Evolutionary conservation across 805 yeast species (phyloP).

Genomic region (Diddensiella transvaalensis): DNA sequence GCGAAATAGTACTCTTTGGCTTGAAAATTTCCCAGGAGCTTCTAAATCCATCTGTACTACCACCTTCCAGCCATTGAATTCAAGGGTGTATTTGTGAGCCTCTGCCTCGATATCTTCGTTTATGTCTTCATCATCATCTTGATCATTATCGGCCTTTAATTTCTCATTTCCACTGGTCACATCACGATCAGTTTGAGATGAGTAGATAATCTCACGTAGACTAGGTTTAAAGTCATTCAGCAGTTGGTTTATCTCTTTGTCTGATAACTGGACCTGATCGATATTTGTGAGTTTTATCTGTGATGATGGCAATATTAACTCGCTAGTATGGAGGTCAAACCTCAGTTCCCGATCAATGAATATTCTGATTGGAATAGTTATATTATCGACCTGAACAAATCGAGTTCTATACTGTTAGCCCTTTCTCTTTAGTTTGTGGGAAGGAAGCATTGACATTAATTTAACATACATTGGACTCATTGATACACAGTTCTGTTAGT

Average conservation of each 20-base stretch:
- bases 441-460: neutral
- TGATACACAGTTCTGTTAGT: neutral
- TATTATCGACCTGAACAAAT: slow-evolving; percentile 1
- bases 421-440: neutral
- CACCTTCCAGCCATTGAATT: slow-evolving; percentile 8
- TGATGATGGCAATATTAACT: neutral
- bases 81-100: neutral
- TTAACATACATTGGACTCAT: slow-evolving; percentile 6
- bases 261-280: slow-evolving; percentile 5
- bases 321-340: neutral
- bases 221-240: slow-evolving; percentile 4
- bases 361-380: slow-evolving; percentile 11
- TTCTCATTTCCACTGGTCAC: neutral
- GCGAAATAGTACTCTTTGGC: slow-evolving; percentile 2
- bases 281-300: neutral
- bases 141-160: neutral
- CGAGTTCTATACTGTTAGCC: slow-evolving; percentile 4
- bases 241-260: slow-evolving; percentile 4
- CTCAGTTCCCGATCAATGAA: slow-evolving; percentile 13
- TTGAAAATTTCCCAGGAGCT: neutral
- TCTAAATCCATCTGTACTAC: neutral
- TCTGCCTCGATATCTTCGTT: slow-evolving; percentile 5
- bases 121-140: slow-evolving; percentile 1
- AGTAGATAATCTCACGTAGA: neutral
- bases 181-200: neutral